phyloP scores from a whole-genome alignment of 1,284 basidiomycete genomes.

The Sporisorium sorghi region DNA sequence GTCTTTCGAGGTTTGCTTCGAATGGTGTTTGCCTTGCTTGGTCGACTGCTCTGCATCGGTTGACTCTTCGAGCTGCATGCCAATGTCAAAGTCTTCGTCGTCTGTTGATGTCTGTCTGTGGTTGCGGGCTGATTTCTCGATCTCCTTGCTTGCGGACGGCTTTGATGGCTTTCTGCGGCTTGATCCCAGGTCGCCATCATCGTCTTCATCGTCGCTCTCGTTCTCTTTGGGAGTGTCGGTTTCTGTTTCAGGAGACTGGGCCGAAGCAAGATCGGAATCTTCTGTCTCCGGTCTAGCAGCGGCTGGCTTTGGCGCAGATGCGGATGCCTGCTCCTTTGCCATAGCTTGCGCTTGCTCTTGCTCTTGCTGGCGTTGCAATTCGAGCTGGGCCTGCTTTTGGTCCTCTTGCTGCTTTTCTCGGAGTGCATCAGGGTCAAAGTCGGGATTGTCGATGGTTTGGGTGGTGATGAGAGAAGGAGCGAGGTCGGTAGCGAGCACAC shows the following conservation, averaged over 20 bases:
- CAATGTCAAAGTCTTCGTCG: constrained; percentile 33
- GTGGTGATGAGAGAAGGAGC: constrained; percentile 66
- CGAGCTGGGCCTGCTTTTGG: constrained; percentile 12
- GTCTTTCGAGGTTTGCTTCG: neutral
- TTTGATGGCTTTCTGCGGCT: neutral
- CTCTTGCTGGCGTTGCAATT: constrained; percentile 19
- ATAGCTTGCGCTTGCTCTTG: constrained; percentile 2
- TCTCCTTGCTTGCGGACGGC: neutral
- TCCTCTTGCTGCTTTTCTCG: constrained; percentile 38
- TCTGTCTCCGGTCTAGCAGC: neutral
- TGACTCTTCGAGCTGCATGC: constrained; percentile 29
- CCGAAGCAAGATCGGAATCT: neutral
- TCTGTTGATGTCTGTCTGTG: constrained; percentile 3
- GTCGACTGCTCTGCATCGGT: neutral
- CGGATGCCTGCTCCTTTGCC: neutral
- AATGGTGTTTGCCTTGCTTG: neutral
- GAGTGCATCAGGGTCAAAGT: constrained; percentile 62
- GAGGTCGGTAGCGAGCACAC: constrained; percentile 65
- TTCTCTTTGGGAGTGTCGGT: neutral
- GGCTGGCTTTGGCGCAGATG: no score
- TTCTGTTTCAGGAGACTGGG: neutral
- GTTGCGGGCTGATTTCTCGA: neutral
- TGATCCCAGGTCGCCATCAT: constrained; percentile 42
- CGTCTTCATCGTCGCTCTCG: constrained; percentile 16
- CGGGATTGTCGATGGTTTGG: constrained; percentile 65